phyloP scores from a whole-genome alignment of 768 basidiomycete species.

The Boletus huronensis region DNA sequence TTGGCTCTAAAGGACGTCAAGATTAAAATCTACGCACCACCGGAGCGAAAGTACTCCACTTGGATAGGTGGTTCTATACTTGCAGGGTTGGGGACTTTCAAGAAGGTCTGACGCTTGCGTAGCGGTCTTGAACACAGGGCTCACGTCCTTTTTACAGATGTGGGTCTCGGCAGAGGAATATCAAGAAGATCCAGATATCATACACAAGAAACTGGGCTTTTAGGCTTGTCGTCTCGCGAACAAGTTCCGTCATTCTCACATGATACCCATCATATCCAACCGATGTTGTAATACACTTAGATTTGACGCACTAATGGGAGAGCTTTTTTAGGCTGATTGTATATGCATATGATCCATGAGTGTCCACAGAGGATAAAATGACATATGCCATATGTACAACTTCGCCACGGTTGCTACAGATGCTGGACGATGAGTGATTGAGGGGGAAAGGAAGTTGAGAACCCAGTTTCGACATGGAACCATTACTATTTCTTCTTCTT shows the following conservation, averaged over 20 bases:
- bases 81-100: constrained; percentile 94
- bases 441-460: constrained; percentile 12
- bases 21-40: constrained; percentile 98
- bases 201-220: constrained; percentile 92
- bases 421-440: constrained; percentile 31
- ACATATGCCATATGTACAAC: constrained; percentile 44
- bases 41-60: constrained; percentile 97
- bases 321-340: constrained; percentile 11
- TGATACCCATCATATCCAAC: constrained; percentile 35
- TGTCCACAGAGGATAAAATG: constrained; percentile 19
- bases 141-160: constrained; percentile 58
- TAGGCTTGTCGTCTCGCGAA: constrained; percentile 31
- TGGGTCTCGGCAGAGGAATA: constrained; percentile 99
- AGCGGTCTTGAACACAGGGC: neutral
- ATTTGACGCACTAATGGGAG: constrained; percentile 24
- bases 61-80: constrained; percentile 98
- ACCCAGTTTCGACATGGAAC: constrained; percentile 25
- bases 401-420: constrained; percentile 35
- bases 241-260: constrained; percentile 14
- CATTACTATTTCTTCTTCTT: constrained; percentile 92
- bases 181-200: constrained; percentile 98
- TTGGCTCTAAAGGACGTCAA: constrained; percentile 93
- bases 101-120: constrained; percentile 59
- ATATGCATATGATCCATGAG: constrained; percentile 30
- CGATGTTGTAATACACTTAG: constrained; percentile 33